These are phyloP conservation scores for Curvularia lunata DNA, from an alignment of 2,329 filamentous ascomycete species.

Conservation along the genomic window DNA sequence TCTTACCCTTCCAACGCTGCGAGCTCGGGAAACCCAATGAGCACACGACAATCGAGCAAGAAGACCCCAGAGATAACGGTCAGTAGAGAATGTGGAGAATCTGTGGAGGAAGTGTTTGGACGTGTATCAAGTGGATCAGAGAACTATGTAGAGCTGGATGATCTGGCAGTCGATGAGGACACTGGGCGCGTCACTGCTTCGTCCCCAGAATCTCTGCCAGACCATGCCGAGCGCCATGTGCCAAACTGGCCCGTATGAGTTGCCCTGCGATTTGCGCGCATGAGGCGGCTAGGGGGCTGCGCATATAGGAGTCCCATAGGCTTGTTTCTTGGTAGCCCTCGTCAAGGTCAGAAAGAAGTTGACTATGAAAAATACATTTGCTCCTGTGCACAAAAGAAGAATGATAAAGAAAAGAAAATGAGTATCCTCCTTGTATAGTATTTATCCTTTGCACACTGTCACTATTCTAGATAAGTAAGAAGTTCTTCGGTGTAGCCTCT, in stretches of 20 bases:
- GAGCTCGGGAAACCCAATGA: conserved; percentile 8
- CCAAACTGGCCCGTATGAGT: conserved; percentile 6
- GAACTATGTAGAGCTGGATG: conserved; percentile 9
- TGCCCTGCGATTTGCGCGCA: conserved; percentile 1
- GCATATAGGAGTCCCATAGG: background rate
- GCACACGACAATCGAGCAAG: conserved; percentile 5
- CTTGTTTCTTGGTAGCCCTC: conserved; percentile 2
- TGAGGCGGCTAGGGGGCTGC: conserved; percentile 1
- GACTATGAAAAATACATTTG: background rate
- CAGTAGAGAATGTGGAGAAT: conserved; percentile 6
- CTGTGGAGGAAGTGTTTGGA: conserved; percentile 7
- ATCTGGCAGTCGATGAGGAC: conserved; percentile 10
- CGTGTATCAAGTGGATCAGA: conserved; percentile 5
- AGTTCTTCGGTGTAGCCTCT: background rate
- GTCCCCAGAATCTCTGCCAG: conserved; percentile 5
- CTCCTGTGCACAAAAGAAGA: background rate
- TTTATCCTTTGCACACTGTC: background rate
- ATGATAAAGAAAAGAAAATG: background rate
- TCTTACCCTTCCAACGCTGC: conserved; percentile 8
- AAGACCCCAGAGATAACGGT: conserved; percentile 3
- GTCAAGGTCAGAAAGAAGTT: background rate
- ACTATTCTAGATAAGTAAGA: background rate
- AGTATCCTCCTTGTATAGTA: background rate
- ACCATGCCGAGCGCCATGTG: conserved; percentile 5
- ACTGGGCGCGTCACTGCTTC: conserved; percentile 5